Evolutionary conservation across 768 basidiomycete genomes (phyloP).

Genomic region (Leccinum rimulosum): DNA sequence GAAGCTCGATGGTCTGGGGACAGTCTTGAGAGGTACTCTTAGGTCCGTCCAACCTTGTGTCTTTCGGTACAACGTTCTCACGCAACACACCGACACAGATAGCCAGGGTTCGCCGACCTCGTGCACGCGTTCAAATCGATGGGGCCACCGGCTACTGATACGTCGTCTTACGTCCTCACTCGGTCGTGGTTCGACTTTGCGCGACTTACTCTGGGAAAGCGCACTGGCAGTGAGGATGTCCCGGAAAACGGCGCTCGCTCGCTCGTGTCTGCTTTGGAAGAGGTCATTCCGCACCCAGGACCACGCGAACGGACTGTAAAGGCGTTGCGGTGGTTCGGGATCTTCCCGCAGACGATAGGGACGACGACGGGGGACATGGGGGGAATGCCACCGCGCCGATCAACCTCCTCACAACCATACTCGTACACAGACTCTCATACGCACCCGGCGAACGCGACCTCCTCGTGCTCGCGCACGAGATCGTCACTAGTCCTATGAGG

Average conservation of each 20-base stretch:
- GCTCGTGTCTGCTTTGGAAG: slow-evolving; percentile 32
- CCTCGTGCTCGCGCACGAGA: slow-evolving; percentile 83
- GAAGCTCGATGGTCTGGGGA: slow-evolving; percentile 20
- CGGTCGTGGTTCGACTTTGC: slow-evolving; percentile 37
- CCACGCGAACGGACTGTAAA: slow-evolving; percentile 30
- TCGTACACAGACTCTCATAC: slow-evolving; percentile 73
- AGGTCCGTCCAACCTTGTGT: slow-evolving; percentile 42
- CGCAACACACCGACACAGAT: too few species aligned
- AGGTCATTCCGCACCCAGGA: slow-evolving; percentile 15
- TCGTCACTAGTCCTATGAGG: slow-evolving; percentile 44
- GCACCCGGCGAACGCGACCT: slow-evolving; percentile 73
- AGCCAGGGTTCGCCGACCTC: slow-evolving; percentile 76
- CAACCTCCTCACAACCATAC: slow-evolving; percentile 65
- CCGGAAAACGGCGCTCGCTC: slow-evolving; percentile 23
- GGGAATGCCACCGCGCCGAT: slow-evolving; percentile 52
- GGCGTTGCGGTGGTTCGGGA: slow-evolving; percentile 44
- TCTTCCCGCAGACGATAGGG: not conserved
- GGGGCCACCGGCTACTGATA: slow-evolving; percentile 57
- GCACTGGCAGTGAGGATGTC: too few species aligned
- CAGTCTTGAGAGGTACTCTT: slow-evolving; percentile 64
- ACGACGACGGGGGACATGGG: slow-evolving; percentile 6
- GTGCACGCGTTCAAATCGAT: slow-evolving; percentile 70
- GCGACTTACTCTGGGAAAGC: slow-evolving; percentile 32
- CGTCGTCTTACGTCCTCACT: slow-evolving; percentile 17
- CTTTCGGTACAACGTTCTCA: too few species aligned